Conservation (phyloP, 805 yeast species). For the Candida endomychidarum region DNA sequence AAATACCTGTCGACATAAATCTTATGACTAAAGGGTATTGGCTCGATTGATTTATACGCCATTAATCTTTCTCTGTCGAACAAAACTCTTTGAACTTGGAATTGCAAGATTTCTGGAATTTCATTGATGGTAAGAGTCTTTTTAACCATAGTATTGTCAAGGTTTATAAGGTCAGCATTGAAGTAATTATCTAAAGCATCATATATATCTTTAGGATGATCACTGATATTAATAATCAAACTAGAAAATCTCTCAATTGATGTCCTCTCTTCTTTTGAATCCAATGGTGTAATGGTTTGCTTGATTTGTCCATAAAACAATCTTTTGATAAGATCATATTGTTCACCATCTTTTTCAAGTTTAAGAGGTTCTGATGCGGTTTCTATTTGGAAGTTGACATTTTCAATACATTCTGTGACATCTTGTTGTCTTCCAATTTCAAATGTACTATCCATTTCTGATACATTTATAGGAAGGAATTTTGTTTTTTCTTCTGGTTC, state of each 20-base stretch:
- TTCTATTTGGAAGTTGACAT: constrained; percentile 87
- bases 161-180: constrained; percentile 64
- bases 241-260: constrained; percentile 74
- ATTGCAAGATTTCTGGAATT: constrained; percentile 80
- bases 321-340: constrained; percentile 73
- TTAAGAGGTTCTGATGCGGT: constrained; percentile 73
- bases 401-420: constrained; percentile 95
- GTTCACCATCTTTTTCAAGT: constrained; percentile 71
- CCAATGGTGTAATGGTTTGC: constrained; percentile 63
- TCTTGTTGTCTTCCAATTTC: constrained; percentile 93
- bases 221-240: constrained; percentile 80
- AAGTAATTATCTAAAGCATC: constrained; percentile 88
- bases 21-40: constrained; percentile 74
- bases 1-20: constrained; percentile 86
- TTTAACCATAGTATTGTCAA: constrained; percentile 72
- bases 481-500: constrained; percentile 14
- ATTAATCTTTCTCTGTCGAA: constrained; percentile 71
- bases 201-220: constrained; percentile 84
- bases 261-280: constrained; percentile 28
- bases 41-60: constrained; percentile 81
- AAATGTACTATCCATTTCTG: constrained; percentile 70
- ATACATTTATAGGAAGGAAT: constrained; percentile 45
- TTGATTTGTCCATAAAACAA: constrained; percentile 84
- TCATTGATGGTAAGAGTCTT: constrained; percentile 69
- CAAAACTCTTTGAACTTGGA: constrained; percentile 92